These are phyloP conservation scores for Colletotrichum cordylinicola DNA, from an alignment of 2,329 filamentous ascomycete genomes.

Conservation along the genomic window DNA sequence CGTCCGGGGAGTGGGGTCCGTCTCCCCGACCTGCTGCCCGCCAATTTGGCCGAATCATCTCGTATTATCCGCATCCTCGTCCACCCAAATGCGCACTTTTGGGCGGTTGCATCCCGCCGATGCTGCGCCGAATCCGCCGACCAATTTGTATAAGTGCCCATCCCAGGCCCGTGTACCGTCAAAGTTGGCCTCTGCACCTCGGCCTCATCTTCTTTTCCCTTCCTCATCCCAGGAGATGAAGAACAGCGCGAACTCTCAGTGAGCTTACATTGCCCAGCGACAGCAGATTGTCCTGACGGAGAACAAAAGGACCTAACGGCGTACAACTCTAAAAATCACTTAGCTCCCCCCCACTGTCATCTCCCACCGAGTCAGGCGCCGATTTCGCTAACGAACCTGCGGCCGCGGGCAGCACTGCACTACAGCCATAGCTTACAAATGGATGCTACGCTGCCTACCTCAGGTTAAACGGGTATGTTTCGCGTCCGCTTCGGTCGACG, in stretches of 20 bases:
- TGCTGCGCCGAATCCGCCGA: neutral
- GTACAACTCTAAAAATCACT: neutral
- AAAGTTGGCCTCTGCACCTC: neutral
- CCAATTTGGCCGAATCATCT: neutral
- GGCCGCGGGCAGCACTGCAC: neutral
- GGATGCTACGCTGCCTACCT: neutral
- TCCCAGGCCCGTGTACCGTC: neutral
- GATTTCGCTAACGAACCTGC: neutral
- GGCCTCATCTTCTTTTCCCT: neutral
- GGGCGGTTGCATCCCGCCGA: neutral
- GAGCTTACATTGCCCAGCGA: neutral
- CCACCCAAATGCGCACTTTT: neutral
- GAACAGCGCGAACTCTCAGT: neutral
- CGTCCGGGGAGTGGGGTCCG: neutral
- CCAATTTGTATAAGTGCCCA: neutral
- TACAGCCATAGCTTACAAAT: neutral
- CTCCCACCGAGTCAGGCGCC: slow-evolving; percentile 15
- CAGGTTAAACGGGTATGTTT: neutral
- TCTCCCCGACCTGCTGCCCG: neutral
- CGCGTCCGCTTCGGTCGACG: neutral
- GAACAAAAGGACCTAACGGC: neutral
- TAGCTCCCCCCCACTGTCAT: slow-evolving; percentile 7
- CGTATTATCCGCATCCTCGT: neutral
- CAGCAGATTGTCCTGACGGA: neutral
- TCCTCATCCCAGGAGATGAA: neutral